Evolutionary conservation across 495 filamentous ascomycete species (phyloP).

Genomic region (Lasiosphaeria miniovina): DNA sequence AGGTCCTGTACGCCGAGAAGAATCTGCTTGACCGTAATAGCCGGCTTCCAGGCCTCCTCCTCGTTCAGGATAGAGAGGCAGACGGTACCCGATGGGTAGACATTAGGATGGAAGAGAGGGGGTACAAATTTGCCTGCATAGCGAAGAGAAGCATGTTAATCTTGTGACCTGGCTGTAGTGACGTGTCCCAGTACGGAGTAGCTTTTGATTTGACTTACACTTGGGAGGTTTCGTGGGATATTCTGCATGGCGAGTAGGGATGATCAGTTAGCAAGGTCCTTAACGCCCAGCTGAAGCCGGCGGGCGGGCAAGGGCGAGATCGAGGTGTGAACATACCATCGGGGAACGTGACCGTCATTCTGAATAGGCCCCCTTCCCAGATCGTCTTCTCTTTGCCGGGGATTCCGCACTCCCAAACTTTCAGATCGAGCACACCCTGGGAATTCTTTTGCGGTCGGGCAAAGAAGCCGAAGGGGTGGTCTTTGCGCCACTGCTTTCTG

Average conservation of each 20-base stretch:
- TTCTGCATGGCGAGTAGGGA: slow-evolving; percentile 53
- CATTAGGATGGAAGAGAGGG: slow-evolving; percentile 96
- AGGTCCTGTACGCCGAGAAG: slow-evolving; percentile 93
- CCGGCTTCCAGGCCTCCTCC: slow-evolving; percentile 96
- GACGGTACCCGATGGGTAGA: slow-evolving; percentile 97
- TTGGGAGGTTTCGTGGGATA: slow-evolving; percentile 99
- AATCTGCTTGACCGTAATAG: slow-evolving; percentile 97
- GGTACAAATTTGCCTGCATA: slow-evolving; percentile 88
- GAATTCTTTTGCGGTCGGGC: slow-evolving; percentile 79
- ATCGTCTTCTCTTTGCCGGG: slow-evolving; percentile 94
- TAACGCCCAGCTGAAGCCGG: neutral
- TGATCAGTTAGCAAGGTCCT: slow-evolving; percentile 14
- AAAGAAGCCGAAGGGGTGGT: slow-evolving; percentile 97
- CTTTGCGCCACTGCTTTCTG: slow-evolving; percentile 94
- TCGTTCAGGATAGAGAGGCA: slow-evolving; percentile 98
- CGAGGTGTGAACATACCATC: slow-evolving; percentile 65
- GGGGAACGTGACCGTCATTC: slow-evolving; percentile 86
- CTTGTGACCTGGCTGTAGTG: slow-evolving; percentile 14
- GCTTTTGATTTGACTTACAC: slow-evolving; percentile 57
- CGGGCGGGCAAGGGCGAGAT: neutral
- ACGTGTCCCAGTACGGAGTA: slow-evolving; percentile 6
- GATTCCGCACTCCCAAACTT: slow-evolving; percentile 94
- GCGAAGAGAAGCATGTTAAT: slow-evolving; percentile 24
- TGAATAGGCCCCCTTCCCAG: slow-evolving; percentile 96
- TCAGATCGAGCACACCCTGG: slow-evolving; percentile 82